phyloP scores from a whole-genome alignment of 2,329 filamentous ascomycete species.

The Pyrenophora seminiperda region DNA sequence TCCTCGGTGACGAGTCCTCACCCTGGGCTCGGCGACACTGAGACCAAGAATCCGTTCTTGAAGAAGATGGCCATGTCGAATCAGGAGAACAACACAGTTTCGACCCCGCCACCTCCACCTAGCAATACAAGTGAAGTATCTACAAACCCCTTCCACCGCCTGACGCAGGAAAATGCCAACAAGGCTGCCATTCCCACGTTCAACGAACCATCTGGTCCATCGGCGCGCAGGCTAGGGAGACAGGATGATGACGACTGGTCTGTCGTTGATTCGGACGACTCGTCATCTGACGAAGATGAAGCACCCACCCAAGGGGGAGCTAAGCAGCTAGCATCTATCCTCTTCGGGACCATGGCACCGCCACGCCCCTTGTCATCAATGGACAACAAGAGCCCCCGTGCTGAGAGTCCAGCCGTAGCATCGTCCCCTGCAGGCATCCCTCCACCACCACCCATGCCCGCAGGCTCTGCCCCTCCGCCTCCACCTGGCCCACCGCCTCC shows the following conservation, averaged over 20 bases:
- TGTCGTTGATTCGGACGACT: constrained; percentile 75
- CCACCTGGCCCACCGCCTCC: constrained; percentile 58
- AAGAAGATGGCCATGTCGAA: constrained; percentile 80
- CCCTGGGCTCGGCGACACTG: constrained; percentile 64
- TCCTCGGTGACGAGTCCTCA: constrained; percentile 56
- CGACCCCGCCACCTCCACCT: constrained; percentile 48
- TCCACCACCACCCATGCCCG: constrained; percentile 59
- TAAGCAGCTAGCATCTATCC: constrained; percentile 88
- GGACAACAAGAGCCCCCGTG: constrained; percentile 66
- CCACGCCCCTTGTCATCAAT: constrained; percentile 85
- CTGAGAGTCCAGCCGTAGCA: constrained; percentile 50
- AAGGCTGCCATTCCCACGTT: constrained; percentile 49
- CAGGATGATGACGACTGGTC: constrained; percentile 80
- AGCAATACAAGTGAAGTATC: constrained; percentile 57
- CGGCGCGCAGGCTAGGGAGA: constrained; percentile 60
- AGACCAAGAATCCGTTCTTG: constrained; percentile 95
- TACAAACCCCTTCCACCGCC: constrained; percentile 93
- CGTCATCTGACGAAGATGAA: constrained; percentile 70
- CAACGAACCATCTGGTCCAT: constrained; percentile 55
- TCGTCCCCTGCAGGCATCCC: constrained; percentile 52
- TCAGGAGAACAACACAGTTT: constrained; percentile 53
- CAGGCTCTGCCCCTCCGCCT: constrained; percentile 49
- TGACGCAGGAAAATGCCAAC: constrained; percentile 68
- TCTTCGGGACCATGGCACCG: constrained; percentile 96
- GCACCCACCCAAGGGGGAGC: constrained; percentile 82